These are phyloP conservation scores for Paramecium octaurelia DNA, from an alignment of 73 alveolate species.

Conservation along the genomic window DNA sequence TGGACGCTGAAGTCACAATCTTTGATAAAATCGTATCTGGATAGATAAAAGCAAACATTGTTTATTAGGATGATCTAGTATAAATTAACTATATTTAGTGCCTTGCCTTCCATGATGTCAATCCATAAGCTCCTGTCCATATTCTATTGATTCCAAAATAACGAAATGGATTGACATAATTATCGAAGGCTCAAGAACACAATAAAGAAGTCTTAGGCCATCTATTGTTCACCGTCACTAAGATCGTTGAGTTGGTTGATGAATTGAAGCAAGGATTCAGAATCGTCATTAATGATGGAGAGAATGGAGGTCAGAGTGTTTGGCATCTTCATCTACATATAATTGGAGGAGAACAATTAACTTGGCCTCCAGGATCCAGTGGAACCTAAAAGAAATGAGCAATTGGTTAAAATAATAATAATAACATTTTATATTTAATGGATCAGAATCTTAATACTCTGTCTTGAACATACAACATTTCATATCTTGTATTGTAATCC, in stretches of 20 bases:
- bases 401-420: not conserved
- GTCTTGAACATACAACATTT: conserved; percentile 51
- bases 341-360: conserved; percentile 91
- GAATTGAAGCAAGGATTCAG: conserved; percentile 91
- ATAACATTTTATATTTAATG: not conserved
- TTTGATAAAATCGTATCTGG: conserved; percentile 88
- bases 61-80: conserved; percentile 83
- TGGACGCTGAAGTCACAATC: conserved; percentile 76
- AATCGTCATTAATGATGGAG: conserved; percentile 89
- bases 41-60: conserved; percentile 86
- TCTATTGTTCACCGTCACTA: conserved; percentile 78
- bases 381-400: not conserved
- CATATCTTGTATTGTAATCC: conserved; percentile 59
- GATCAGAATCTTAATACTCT: conserved; percentile 57
- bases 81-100: conserved; percentile 31
- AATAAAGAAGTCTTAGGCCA: conserved; percentile 86
- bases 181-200: conserved; percentile 80
- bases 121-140: conserved; percentile 90
- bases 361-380: conserved; percentile 63
- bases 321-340: conserved; percentile 90
- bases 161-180: conserved; percentile 82
- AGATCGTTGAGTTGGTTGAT: conserved; percentile 68
- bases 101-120: conserved; percentile 90
- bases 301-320: conserved; percentile 88
- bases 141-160: conserved; percentile 93